phyloP scores from a whole-genome alignment of 2,329 filamentous ascomycete species.

The Paraphoma sp. region DNA sequence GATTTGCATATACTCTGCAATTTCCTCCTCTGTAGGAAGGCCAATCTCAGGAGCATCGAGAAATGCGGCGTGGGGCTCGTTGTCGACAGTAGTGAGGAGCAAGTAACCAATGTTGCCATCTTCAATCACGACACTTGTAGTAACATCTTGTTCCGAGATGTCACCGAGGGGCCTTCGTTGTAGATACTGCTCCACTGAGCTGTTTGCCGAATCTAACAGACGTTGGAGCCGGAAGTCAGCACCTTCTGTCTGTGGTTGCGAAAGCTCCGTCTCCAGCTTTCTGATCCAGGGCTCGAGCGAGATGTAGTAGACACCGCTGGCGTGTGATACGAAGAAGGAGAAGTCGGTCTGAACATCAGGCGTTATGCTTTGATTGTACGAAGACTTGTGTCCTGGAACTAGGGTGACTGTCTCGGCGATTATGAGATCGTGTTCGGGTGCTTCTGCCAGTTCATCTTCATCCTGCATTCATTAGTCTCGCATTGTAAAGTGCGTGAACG shows the following conservation, averaged over 20 bases:
- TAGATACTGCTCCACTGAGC: constrained; percentile 58
- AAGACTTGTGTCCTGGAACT: constrained; percentile 27
- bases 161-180: constrained; percentile 30
- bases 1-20: constrained; percentile 30
- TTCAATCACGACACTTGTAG: constrained; percentile 60
- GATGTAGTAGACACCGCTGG: constrained; percentile 60
- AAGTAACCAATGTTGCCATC: constrained; percentile 66
- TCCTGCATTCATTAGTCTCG: constrained; percentile 20
- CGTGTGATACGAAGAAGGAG: constrained; percentile 64
- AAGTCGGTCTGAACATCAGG: constrained; percentile 63
- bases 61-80: constrained; percentile 58
- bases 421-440: constrained; percentile 35
- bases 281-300: constrained; percentile 64
- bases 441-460: constrained; percentile 22
- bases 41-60: constrained; percentile 57
- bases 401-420: constrained; percentile 52
- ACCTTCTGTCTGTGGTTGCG: constrained; percentile 58
- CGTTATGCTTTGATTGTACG: constrained; percentile 62
- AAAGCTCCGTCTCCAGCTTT: constrained; percentile 63
- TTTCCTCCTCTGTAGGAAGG: constrained; percentile 33
- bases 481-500: background rate
- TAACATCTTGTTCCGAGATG: constrained; percentile 42
- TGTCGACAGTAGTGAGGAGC: constrained; percentile 57
- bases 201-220: constrained; percentile 60
- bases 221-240: constrained; percentile 63